phyloP scores from a whole-genome alignment of 2,329 filamentous ascomycete species.

The Aspergillus quadricinctus region DNA sequence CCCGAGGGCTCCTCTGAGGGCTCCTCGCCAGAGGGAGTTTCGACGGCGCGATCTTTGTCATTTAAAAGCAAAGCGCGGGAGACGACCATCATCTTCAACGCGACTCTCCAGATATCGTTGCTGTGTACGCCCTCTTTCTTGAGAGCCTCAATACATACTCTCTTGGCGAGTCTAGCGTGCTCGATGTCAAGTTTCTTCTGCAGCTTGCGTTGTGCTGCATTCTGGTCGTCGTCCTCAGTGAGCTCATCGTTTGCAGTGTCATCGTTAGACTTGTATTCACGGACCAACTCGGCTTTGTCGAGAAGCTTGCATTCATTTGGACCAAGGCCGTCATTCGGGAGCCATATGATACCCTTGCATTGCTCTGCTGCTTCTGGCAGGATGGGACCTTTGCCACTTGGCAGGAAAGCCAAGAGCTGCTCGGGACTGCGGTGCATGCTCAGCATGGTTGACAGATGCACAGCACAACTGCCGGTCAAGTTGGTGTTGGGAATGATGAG shows the following conservation, averaged over 20 bases:
- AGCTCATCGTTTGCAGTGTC: slow-evolving; percentile 8
- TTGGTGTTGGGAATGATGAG: slow-evolving; percentile 24
- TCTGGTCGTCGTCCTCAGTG: slow-evolving; percentile 1
- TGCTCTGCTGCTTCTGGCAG: slow-evolving; percentile 14
- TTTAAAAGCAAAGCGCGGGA: slow-evolving; percentile 29
- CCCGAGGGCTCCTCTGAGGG: background rate
- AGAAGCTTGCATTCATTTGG: slow-evolving; percentile 17
- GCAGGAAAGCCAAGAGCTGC: slow-evolving; percentile 27
- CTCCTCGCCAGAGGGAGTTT: background rate
- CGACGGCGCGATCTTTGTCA: slow-evolving; percentile 16
- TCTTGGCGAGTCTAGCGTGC: slow-evolving; percentile 24
- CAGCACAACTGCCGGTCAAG: slow-evolving; percentile 20
- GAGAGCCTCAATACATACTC: slow-evolving; percentile 26
- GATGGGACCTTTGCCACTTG: slow-evolving; percentile 20
- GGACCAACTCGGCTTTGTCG: slow-evolving; percentile 14
- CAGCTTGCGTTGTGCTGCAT: slow-evolving; percentile 15
- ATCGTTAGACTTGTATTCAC: slow-evolving; percentile 6
- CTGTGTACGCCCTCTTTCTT: slow-evolving; percentile 19
- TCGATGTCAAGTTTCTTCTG: slow-evolving; percentile 21
- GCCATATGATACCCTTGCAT: slow-evolving; percentile 27
- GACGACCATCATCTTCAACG: slow-evolving; percentile 25
- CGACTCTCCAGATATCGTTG: slow-evolving; percentile 25
- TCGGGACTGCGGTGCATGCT: slow-evolving; percentile 24
- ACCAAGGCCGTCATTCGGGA: slow-evolving; percentile 20
- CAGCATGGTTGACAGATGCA: slow-evolving; percentile 29